Base-by-base conservation (phyloP, 768 basidiomycete species). In the Termitomyces sp. region DNA sequence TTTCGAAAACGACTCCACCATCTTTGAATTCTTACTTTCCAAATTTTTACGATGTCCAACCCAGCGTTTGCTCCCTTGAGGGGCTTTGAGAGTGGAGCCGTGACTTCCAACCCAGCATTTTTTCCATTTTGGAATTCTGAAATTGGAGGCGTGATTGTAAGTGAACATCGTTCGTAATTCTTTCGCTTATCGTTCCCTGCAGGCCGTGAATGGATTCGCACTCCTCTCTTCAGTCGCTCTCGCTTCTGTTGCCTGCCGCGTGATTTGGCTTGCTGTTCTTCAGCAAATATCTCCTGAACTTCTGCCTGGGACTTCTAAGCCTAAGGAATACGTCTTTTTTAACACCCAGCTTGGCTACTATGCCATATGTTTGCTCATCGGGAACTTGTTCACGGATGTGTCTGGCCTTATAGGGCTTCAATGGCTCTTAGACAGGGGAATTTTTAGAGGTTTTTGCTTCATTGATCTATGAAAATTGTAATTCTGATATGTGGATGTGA, bases 311-410 rank as follows among this genome's bases (percentile, higher is more conserved):
- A 61, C 57, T 18, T 49, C 64, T 30, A 65, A 68, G 58, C 66
- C 77, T 18, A 71, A 72, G 33, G 83, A 84, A 68, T 81, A 78
- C 42, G 72, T 83, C 58, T 89, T 90, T 69, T 88, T 91, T 69
- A 79, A 80, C 56, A 88, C 87, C 7, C 87, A 88, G 61, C 79
- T 89, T 14, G 89, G 89, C 1, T 79, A 81, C 50, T 89, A 89
- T 67, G 79, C 82, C n/a, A 77, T 75, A 39, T 88, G 83, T 64
- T 74, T 91, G 56, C 74, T 89, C 59, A 62, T 85, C 27, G 79
- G 80, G 59, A 85, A 89, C 67, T 71, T 82, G 53, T 71, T 85
- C 66, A 81, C 73, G 56, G 76, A 79, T 33, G 52, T 76, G 16
- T 76, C 84, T 53, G 86, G 84, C 39, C 68, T 87, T 9, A 75